Evolutionary conservation across 2,329 filamentous ascomycete genomes (phyloP).

Genomic region (Colletotrichum filicis): DNA sequence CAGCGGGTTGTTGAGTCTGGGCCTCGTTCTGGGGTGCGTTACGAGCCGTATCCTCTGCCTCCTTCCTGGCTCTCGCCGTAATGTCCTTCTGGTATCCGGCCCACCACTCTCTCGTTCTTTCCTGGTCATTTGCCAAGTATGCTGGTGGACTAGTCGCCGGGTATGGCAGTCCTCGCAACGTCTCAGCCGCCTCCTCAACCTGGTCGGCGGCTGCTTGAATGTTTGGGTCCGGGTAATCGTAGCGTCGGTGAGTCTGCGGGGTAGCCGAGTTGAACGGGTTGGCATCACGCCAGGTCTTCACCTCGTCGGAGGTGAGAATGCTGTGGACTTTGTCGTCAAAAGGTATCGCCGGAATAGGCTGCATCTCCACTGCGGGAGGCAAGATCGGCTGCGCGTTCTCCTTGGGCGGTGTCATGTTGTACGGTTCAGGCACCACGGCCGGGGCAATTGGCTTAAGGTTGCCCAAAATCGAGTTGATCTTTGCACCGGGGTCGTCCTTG

Average conservation of each 20-base stretch:
- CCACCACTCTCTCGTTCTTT: conserved; percentile 64
- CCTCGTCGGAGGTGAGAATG: conserved; percentile 56
- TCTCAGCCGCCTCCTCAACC: conserved; percentile 54
- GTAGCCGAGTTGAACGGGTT: conserved; percentile 49
- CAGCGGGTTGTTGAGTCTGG: conserved; percentile 42
- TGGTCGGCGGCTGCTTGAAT: conserved; percentile 55
- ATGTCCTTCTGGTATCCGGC: conserved; percentile 57
- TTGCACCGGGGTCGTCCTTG: conserved; percentile 48
- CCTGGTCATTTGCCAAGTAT: conserved; percentile 59
- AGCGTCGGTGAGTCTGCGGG: conserved; percentile 40
- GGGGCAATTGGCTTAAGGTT: conserved; percentile 31
- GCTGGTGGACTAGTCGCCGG: conserved; percentile 63
- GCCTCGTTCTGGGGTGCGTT: conserved; percentile 43
- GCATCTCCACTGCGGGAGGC: conserved; percentile 45
- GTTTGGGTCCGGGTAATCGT: conserved; percentile 54
- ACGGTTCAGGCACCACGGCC: conserved; percentile 27
- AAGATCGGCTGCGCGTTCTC: conserved; percentile 38
- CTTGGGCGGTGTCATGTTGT: conserved; percentile 36
- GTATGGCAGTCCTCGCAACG: conserved; percentile 57
- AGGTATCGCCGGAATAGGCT: conserved; percentile 44
- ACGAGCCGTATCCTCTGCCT: conserved; percentile 50
- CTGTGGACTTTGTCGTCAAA: conserved; percentile 54
- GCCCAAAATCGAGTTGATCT: conserved; percentile 53
- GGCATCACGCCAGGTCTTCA: conserved; percentile 55
- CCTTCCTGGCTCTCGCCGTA: conserved; percentile 50